These are phyloP conservation scores for Dryadomyces quercivorus DNA, from an alignment of 2,329 filamentous ascomycete genomes.

Conservation along the genomic window DNA sequence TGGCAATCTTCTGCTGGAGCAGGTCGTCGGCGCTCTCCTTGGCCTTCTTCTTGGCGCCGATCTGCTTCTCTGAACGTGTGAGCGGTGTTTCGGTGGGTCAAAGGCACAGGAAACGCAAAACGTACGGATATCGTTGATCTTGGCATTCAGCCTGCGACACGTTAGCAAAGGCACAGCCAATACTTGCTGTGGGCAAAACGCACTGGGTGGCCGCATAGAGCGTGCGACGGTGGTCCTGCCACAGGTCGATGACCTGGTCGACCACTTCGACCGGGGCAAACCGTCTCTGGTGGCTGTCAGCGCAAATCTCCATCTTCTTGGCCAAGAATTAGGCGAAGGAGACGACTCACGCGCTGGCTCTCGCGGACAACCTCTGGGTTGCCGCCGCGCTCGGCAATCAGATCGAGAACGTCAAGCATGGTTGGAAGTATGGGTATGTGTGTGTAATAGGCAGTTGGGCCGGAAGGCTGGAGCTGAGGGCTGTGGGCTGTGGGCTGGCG, in stretches of 20 bases:
- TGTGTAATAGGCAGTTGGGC: not conserved
- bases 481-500: not conserved
- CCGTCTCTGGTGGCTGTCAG: conserved; percentile 36
- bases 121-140: conserved; percentile 57
- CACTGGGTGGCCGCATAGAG: conserved; percentile 46
- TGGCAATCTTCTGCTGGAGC: conserved; percentile 54
- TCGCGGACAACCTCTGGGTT: conserved; percentile 86
- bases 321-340: too few species aligned
- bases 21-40: conserved; percentile 81
- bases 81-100: not conserved
- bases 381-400: conserved; percentile 77
- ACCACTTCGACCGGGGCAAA: conserved; percentile 72
- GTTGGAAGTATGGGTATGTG: not conserved
- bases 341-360: conserved; percentile 51
- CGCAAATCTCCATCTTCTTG: not conserved
- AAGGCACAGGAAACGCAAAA: not conserved
- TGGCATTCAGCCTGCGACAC: conserved; percentile 44
- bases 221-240: conserved; percentile 68
- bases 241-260: conserved; percentile 80
- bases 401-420: conserved; percentile 54
- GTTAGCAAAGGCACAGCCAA: not conserved
- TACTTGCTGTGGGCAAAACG: not conserved
- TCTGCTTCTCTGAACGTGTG: conserved; percentile 10
- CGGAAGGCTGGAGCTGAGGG: not conserved
- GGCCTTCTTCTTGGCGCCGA: conserved; percentile 67